Evolutionary conservation across 108 stramenopile species (phyloP).

Genomic region (Skeletonema menzelii): DNA sequence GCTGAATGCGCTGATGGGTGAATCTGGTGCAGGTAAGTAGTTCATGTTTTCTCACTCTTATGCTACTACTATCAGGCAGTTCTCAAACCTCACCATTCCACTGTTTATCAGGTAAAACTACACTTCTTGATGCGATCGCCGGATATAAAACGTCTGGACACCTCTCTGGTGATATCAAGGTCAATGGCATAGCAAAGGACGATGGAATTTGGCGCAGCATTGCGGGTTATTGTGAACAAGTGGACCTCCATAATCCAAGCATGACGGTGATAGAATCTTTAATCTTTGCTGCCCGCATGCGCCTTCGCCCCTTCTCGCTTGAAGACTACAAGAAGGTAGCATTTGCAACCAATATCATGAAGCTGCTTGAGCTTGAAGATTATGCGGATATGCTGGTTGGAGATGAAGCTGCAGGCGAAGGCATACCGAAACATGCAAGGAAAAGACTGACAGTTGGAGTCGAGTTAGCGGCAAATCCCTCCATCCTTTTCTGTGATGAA

Average conservation of each 20-base stretch:
- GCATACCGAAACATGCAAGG: conserved; percentile 78
- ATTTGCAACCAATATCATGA: not conserved
- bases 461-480: conserved; percentile 81
- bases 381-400: conserved; percentile 9
- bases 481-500: conserved; percentile 74
- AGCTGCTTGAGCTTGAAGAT: not conserved
- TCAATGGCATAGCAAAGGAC: conserved; percentile 51
- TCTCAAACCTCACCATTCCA: too few species aligned
- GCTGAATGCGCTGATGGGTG: conserved; percentile 21
- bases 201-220: not conserved
- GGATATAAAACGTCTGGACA: not conserved
- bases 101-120: conserved; percentile 1
- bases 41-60: too few species aligned
- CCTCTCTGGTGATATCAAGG: not conserved
- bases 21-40: conserved; percentile 12
- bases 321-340: not conserved
- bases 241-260: conserved; percentile 5
- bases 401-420: conserved; percentile 19
- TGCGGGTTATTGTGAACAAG: conserved; percentile 11
- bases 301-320: conserved; percentile 15
- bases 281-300: conserved; percentile 10
- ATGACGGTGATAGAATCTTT: conserved; percentile 11
- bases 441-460: conserved; percentile 82
- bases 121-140: not conserved
- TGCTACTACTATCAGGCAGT: too few species aligned